Evolutionary conservation across 495 filamentous ascomycete species (phyloP).

Genomic region (Usnea hakonensis): DNA sequence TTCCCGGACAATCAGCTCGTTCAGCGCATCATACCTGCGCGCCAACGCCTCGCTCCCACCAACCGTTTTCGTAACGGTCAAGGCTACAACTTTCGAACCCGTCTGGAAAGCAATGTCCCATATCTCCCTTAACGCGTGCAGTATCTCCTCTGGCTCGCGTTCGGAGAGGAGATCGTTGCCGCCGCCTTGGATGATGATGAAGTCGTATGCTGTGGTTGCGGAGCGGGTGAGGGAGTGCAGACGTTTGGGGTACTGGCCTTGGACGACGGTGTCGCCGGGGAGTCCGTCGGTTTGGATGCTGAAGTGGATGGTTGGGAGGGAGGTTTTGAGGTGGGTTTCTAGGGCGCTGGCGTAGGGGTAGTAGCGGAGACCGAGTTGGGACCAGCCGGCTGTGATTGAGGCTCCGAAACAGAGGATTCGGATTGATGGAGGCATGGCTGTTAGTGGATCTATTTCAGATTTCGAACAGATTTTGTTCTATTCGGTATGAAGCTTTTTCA

Average conservation of each 20-base stretch:
- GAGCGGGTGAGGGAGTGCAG: conserved; percentile 39
- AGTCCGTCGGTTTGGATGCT: conserved; percentile 35
- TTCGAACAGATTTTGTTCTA: too few species aligned
- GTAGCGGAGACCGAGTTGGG: conserved; percentile 34
- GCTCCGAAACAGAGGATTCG: conserved; percentile 57
- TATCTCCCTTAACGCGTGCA: conserved; percentile 33
- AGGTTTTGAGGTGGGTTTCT: conserved; percentile 20
- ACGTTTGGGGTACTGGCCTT: conserved; percentile 37
- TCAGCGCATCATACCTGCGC: conserved; percentile 39
- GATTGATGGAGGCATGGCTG: too few species aligned
- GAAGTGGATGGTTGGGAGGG: conserved; percentile 20
- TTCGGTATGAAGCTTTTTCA: too few species aligned
- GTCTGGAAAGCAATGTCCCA: conserved; percentile 42
- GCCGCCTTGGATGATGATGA: conserved; percentile 44
- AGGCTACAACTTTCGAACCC: conserved; percentile 47
- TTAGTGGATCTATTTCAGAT: too few species aligned
- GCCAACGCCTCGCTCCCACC: conserved; percentile 15
- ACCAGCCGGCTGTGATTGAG: conserved; percentile 53
- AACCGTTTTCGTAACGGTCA: conserved; percentile 51
- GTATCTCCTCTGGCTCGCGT: conserved; percentile 30
- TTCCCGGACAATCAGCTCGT: conserved; percentile 43
- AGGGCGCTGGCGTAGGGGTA: conserved; percentile 45
- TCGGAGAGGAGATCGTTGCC: conserved; percentile 50
- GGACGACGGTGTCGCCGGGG: conserved; percentile 43
- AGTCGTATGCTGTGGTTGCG: conserved; percentile 27